Evolutionary conservation across 1,284 basidiomycete species (phyloP).

Genomic region (Athelia sp.): DNA sequence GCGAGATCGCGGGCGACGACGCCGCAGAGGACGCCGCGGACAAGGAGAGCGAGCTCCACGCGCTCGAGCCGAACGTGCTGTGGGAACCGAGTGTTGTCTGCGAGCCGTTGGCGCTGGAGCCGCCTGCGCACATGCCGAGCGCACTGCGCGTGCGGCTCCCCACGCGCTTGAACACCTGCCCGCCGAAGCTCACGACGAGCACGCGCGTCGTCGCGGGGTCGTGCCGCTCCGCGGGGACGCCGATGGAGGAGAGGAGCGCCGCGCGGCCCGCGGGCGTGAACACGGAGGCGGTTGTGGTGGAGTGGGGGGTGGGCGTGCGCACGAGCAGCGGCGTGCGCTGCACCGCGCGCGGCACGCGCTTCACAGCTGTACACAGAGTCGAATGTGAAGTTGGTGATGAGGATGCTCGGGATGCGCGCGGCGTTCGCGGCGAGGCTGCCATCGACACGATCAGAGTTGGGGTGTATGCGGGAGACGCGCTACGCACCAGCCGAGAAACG

Average conservation of each 20-base stretch:
- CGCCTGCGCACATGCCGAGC: neutral
- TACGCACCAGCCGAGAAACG: slow-evolving; percentile 70
- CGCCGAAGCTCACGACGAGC: slow-evolving; percentile 74
- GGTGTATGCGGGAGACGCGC: neutral
- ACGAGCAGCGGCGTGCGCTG: slow-evolving; percentile 63
- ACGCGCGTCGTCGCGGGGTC: slow-evolving; percentile 47
- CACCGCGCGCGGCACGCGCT: slow-evolving; percentile 35
- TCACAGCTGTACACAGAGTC: slow-evolving; percentile 73
- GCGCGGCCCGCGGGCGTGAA: slow-evolving; percentile 51
- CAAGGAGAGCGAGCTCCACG: too few relatives aligned
- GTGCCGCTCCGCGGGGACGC: slow-evolving; percentile 49
- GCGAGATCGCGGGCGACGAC: slow-evolving; percentile 5
- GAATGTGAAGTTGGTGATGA: slow-evolving; percentile 79
- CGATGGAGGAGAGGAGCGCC: slow-evolving; percentile 48
- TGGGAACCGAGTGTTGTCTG: slow-evolving; percentile 18
- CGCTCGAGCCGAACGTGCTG: slow-evolving; percentile 6
- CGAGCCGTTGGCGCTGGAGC: slow-evolving; percentile 19
- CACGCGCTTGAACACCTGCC: slow-evolving; percentile 65
- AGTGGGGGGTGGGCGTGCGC: slow-evolving; percentile 40
- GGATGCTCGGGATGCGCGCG: slow-evolving; percentile 58
- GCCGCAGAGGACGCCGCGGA: neutral
- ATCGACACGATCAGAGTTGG: slow-evolving; percentile 2
- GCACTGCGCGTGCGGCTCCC: slow-evolving; percentile 25
- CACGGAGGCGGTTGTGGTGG: slow-evolving; percentile 41
- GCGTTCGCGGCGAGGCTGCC: slow-evolving; percentile 63